Conservation (phyloP, 2,329 filamentous ascomycete species). For the Nigrospora oryzae region DNA sequence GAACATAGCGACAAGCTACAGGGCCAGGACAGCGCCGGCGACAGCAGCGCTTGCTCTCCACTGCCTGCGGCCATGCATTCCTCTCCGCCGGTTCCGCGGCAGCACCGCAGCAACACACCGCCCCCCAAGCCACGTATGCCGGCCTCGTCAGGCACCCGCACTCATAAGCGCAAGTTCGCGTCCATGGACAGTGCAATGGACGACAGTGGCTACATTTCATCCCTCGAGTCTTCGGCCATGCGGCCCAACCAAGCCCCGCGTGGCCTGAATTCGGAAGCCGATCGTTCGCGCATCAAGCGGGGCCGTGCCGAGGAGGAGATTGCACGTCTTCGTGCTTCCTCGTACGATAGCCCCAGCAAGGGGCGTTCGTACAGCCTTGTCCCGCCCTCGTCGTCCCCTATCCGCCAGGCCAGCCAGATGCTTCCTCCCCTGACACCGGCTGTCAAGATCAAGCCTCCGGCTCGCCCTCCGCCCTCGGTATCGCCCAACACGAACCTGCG, state of each 20-base stretch:
- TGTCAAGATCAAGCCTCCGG: constrained; percentile 65
- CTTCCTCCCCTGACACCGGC: constrained; percentile 75
- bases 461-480: constrained; percentile 59
- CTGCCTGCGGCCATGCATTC: constrained; percentile 68
- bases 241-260: constrained; percentile 58
- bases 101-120: constrained; percentile 62
- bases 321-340: constrained; percentile 82
- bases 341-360: constrained; percentile 84
- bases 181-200: constrained; percentile 53
- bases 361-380: constrained; percentile 43
- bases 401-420: constrained; percentile 54
- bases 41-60: constrained; percentile 60
- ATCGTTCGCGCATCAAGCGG: constrained; percentile 73
- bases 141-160: constrained; percentile 55
- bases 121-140: constrained; percentile 57
- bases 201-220: constrained; percentile 96
- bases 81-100: constrained; percentile 72
- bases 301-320: constrained; percentile 95
- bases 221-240: constrained; percentile 81
- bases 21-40: constrained; percentile 14
- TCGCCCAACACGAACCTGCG: constrained; percentile 90
- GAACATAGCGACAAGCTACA: constrained; percentile 33
- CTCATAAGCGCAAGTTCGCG: constrained; percentile 68
- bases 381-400: constrained; percentile 59
- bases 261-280: constrained; percentile 69